phyloP scores from a whole-genome alignment of 495 filamentous ascomycete species.

The Penicillium canescens region DNA sequence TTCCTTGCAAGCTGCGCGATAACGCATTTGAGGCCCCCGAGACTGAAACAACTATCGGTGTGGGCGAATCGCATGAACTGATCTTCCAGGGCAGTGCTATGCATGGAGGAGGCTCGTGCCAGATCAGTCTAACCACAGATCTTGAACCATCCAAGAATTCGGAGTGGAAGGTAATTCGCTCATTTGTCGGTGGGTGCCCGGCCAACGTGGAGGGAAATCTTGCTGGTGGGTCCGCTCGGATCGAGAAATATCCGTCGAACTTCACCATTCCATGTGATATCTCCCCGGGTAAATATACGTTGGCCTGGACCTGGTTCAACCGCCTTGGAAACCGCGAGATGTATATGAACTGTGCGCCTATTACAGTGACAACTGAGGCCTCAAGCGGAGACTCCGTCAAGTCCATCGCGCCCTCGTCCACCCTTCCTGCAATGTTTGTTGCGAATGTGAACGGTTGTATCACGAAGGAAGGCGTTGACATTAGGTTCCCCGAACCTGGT shows the following conservation, averaged over 20 bases:
- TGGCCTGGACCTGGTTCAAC: conserved; percentile 92
- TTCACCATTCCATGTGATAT: conserved; percentile 45
- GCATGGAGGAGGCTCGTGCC: too few species aligned
- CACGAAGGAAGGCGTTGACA: conserved; percentile 51
- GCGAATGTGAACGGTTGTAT: conserved; percentile 69
- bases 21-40: too few species aligned
- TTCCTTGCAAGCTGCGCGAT: too few species aligned
- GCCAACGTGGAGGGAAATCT: conserved; percentile 40
- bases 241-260: conserved; percentile 25
- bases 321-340: conserved; percentile 79
- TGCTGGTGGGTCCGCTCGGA: conserved; percentile 7
- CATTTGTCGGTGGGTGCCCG: conserved; percentile 72
- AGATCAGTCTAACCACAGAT: too few species aligned
- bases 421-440: conserved; percentile 74
- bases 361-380: conserved; percentile 56
- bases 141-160: too few species aligned
- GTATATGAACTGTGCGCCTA: too few species aligned
- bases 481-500: conserved; percentile 71
- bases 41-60: too few species aligned
- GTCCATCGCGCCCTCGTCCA: conserved; percentile 24
- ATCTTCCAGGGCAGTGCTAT: too few species aligned
- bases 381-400: conserved; percentile 21
- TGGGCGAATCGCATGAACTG: too few species aligned
- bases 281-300: conserved; percentile 51
- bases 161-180: too few species aligned